Percentiles rank a stretch among this genome's conserved stretches.
Conservation (phyloP, 1,284 basidiomycete genomes). For the Sanghuangporus weigelae region DNA sequence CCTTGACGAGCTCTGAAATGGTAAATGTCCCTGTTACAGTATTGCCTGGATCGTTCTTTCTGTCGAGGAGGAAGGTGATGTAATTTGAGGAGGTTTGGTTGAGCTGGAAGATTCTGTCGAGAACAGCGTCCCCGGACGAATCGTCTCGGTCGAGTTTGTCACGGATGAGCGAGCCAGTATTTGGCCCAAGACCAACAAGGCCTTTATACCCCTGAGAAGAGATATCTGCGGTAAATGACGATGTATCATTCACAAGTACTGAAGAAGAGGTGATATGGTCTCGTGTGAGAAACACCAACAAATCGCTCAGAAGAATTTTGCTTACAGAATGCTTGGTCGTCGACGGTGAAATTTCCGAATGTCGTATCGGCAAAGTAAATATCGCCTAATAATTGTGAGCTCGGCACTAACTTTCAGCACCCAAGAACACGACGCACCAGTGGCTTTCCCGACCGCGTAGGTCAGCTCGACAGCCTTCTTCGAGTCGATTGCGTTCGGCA, state of each 20-base stretch:
- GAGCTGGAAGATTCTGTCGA: conserved; percentile 57
- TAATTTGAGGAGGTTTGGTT: conserved; percentile 53
- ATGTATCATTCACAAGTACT: conserved; percentile 64
- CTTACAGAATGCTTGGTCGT: conserved; percentile 67
- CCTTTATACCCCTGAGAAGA: conserved; percentile 59
- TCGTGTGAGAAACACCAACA: background rate
- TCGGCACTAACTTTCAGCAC: background rate
- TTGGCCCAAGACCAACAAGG: conserved; percentile 70
- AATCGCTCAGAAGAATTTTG: conserved; percentile 14
- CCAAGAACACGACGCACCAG: conserved; percentile 34
- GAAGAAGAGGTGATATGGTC: background rate
- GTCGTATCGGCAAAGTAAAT: conserved; percentile 51
- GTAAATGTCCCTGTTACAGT: conserved; percentile 50
- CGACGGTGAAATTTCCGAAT: conserved; percentile 52
- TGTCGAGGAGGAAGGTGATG: conserved; percentile 63
- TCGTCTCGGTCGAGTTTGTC: conserved; percentile 42
- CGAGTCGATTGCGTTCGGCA: conserved; percentile 47
- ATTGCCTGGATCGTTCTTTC: conserved; percentile 45
- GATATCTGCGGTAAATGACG: conserved; percentile 61
- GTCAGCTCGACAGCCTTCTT: conserved; percentile 51
- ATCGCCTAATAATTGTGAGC: conserved; percentile 39
- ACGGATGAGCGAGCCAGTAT: conserved; percentile 59
- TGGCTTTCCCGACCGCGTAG: conserved; percentile 65
- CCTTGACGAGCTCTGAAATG: conserved; percentile 47
- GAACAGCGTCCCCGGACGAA: conserved; percentile 45